phyloP scores from a whole-genome alignment of 306 rosid species.

The Calophaca sinica region DNA sequence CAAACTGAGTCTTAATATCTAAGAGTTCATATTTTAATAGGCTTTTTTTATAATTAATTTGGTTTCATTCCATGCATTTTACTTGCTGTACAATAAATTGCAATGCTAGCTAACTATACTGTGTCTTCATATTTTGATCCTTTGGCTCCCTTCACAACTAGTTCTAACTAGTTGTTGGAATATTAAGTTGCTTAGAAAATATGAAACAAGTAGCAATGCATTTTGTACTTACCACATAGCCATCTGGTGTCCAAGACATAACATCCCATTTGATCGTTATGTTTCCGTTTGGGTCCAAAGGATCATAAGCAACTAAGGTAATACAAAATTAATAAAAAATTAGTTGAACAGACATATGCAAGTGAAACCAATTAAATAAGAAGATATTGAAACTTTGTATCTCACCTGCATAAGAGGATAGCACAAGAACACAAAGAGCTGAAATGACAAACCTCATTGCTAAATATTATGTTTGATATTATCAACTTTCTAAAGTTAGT shows the following conservation, averaged over 20 bases:
- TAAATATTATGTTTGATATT: slow-evolving; percentile 38
- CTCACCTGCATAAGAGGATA: slow-evolving; percentile 69
- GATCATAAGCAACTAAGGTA: slow-evolving; percentile 78
- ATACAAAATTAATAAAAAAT: slow-evolving; percentile 18
- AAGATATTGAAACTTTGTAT: slow-evolving; percentile 10
- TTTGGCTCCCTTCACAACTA: too few relatives aligned
- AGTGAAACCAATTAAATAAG: slow-evolving; percentile 18
- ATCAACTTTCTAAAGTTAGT: not conserved
- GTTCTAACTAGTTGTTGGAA: too few relatives aligned
- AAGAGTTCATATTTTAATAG: too few relatives aligned
- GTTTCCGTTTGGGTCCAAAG: slow-evolving; percentile 95
- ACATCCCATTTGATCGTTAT: slow-evolving; percentile 90
- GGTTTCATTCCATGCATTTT: too few relatives aligned
- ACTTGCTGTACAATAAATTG: too few relatives aligned
- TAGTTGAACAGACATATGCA: slow-evolving; percentile 3
- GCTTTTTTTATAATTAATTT: too few relatives aligned
- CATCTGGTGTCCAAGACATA: slow-evolving; percentile 95
- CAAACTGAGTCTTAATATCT: too few relatives aligned
- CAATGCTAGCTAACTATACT: too few relatives aligned
- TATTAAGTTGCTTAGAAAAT: too few relatives aligned
- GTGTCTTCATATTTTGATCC: too few relatives aligned
- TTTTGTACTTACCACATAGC: slow-evolving; percentile 74
- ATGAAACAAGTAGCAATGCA: slow-evolving; percentile 20
- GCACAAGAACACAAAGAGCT: slow-evolving; percentile 55
- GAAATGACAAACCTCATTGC: slow-evolving; percentile 62